These are phyloP conservation scores for Dictyostelium capitatum DNA, from an alignment of 78 protist genomes.

Conservation along the genomic window DNA sequence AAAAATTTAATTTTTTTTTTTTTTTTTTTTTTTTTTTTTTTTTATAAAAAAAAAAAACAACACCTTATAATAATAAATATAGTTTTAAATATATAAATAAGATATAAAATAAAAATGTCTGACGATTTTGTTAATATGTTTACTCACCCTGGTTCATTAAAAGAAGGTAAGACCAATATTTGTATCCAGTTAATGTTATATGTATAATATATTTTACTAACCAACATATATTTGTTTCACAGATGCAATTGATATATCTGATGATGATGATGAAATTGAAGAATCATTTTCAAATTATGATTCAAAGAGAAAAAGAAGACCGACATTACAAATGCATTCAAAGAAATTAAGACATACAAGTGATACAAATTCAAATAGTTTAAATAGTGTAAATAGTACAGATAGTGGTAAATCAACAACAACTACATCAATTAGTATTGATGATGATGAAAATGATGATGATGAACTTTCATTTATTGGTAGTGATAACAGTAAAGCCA, in stretches of 20 bases:
- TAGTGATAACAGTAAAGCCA: not conserved
- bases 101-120: not conserved
- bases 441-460: conserved; percentile 29
- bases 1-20: too few relatives aligned
- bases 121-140: conserved; percentile 6
- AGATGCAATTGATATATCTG: conserved; percentile 16
- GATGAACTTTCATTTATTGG: not conserved
- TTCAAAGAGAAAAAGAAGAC: not conserved
- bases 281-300: not conserved
- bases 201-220: not conserved
- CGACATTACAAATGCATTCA: not conserved
- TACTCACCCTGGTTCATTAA: conserved; percentile 3
- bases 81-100: not conserved
- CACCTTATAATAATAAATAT: too few relatives aligned
- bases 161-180: not conserved
- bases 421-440: not conserved
- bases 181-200: not conserved
- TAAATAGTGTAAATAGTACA: not conserved
- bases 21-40: not conserved
- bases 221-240: too few relatives aligned
- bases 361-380: not conserved
- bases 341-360: not conserved
- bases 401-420: too few relatives aligned
- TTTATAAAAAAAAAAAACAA: not conserved
- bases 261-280: conserved; percentile 4